These are phyloP conservation scores for Yamadazyma conglobata DNA, from an alignment of 1,139 yeast genomes.

Conservation along the genomic window DNA sequence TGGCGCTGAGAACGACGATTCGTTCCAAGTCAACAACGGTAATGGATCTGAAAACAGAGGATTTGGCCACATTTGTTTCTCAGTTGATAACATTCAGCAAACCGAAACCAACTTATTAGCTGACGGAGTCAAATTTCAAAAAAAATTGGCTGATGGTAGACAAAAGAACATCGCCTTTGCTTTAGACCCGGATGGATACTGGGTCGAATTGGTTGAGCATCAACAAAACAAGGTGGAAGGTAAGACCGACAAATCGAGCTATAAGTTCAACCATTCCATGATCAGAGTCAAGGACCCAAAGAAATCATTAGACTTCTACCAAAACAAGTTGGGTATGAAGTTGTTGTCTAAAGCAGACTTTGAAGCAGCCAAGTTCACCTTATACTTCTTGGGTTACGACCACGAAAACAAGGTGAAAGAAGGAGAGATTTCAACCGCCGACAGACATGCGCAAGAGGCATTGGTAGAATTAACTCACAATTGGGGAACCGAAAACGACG, in stretches of 20 bases:
- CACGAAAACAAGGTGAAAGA: constrained; percentile 35
- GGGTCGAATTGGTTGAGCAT: constrained; percentile 87
- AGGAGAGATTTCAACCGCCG: constrained; percentile 26
- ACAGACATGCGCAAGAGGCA: constrained; percentile 53
- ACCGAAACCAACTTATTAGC: constrained; percentile 56
- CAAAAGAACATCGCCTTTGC: constrained; percentile 92
- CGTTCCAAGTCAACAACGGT: constrained; percentile 69
- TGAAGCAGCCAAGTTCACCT: constrained; percentile 72
- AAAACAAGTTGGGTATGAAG: constrained; percentile 76
- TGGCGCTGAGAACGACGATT: constrained; percentile 63
- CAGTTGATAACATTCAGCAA: constrained; percentile 74
- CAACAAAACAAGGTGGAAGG: constrained; percentile 37
- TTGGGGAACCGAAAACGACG: constrained; percentile 88
- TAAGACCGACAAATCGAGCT: constrained; percentile 38
- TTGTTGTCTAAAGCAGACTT: constrained; percentile 53
- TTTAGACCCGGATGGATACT: constrained; percentile 92
- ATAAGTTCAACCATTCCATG: constrained; percentile 88
- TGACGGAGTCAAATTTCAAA: constrained; percentile 71
- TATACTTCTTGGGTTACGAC: constrained; percentile 79
- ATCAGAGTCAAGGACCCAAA: constrained; percentile 84
- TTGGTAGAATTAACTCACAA: constrained; percentile 88
- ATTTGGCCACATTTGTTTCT: constrained; percentile 87
- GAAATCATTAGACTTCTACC: constrained; percentile 72
- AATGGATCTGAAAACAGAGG: constrained; percentile 83
- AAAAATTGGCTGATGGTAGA: constrained; percentile 83